Evolutionary conservation across 257 asterid species (phyloP), one percentile per base, ranked within the genome.

Genomic region (Schizonepeta tenuifolia): DNA sequence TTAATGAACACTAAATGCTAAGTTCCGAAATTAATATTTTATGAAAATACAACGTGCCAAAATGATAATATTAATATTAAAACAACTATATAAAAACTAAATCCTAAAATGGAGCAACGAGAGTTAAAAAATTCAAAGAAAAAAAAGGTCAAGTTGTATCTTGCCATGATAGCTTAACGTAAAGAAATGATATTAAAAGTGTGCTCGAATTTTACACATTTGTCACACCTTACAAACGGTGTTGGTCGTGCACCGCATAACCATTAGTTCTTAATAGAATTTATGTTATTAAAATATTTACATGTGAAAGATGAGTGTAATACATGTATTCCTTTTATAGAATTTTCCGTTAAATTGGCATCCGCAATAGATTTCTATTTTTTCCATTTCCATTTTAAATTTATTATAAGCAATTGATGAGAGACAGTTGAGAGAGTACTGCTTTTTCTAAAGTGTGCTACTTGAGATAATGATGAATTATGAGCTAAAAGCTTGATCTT

Each of bases 381-480:
- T 31, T 31, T 31, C 5, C 6, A 31, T 31, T 31, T 31, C 3
- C 5, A 31, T 31, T 31, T 31, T 2, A 31, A 46, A 12, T 13
- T 18, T 6, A 50, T 38, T 73, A 54, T 28, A 26, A 71, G 47
- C 36, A 53, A 53, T 31, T 31, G 36, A 31, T 31, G 36, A 31
- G 33, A 31, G 40, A 46, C 51, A 15, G 17, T 38, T 9, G 56
- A 24, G 56, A 4, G 11, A 33, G 38, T 36, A n/a, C n/a, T n/a
- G 59, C 71, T 49, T 62, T 36, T 50, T 72, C 12, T 65, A n/a
- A 67, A 35, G 75, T 65, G 76, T 69, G 76, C 67, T 50, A 41
- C 53, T 76, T 61, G 76, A 38, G 71, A 76, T 69, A 26, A 69
- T 69, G 75, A 61, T 54, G 75, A 53, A 44, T 7, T 12, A 43